Conservation (phyloP, 208 protist genomes). For the Phytomonas sp. region DNA sequence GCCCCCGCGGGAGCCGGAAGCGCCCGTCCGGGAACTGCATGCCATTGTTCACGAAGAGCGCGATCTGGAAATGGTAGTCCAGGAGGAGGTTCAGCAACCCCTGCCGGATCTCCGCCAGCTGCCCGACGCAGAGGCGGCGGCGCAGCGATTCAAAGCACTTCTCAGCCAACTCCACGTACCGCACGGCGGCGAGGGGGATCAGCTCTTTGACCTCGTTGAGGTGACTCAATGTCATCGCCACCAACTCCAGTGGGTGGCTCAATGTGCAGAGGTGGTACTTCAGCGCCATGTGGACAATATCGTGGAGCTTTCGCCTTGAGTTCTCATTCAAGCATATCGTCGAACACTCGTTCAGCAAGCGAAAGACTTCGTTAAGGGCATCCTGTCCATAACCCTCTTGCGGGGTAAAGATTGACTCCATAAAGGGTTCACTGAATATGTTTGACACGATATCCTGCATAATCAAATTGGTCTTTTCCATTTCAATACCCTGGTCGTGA, state of each 20-base stretch:
- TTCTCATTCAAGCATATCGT: slow-evolving; percentile 80
- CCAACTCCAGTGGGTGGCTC: slow-evolving; percentile 72
- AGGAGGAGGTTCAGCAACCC: slow-evolving; percentile 68
- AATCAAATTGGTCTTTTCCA: slow-evolving; percentile 32
- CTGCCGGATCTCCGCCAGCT: slow-evolving; percentile 52
- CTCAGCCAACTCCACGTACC: slow-evolving; percentile 18
- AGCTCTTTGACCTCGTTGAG: slow-evolving; percentile 51
- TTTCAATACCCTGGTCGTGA: slow-evolving; percentile 60
- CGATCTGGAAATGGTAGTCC: slow-evolving; percentile 67
- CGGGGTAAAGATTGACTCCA: slow-evolving; percentile 79
- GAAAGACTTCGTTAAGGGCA: slow-evolving; percentile 65
- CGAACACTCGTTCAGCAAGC: slow-evolving; percentile 67
- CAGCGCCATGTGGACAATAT: slow-evolving; percentile 89
- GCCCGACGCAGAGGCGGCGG: slow-evolving; percentile 20
- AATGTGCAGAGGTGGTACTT: slow-evolving; percentile 85
- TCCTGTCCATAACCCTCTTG: slow-evolving; percentile 64
- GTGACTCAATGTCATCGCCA: slow-evolving; percentile 85
- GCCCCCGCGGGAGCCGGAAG: slow-evolving; percentile 36
- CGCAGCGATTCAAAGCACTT: slow-evolving; percentile 22
- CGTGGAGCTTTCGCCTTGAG: slow-evolving; percentile 89
- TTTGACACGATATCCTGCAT: slow-evolving; percentile 68
- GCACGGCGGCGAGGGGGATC: slow-evolving; percentile 13
- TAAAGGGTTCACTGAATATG: slow-evolving; percentile 70
- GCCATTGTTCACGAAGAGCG: slow-evolving; percentile 70
- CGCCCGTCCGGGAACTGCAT: slow-evolving; percentile 62